A percentile compares a stretch with the other conserved stretches of the same genome.
Evolutionary conservation across 164 flowering plant species (phyloP).

Genomic region (Nelumbo lutea): DNA sequence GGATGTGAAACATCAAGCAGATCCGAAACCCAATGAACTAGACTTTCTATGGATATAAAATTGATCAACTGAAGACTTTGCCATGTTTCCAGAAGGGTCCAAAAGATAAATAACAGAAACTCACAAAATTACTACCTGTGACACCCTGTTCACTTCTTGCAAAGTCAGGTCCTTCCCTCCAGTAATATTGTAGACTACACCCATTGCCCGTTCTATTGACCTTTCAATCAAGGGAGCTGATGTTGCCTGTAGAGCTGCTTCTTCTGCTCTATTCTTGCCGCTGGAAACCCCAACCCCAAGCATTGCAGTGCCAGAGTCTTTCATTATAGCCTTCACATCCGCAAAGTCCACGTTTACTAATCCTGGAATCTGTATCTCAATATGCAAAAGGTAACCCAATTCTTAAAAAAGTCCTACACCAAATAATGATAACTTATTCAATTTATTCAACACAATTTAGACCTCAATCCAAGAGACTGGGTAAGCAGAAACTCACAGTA

Average conservation of each 20-base stretch:
- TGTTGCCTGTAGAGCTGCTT: constrained; percentile 18
- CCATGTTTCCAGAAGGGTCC: too few species aligned
- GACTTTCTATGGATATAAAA: too few species aligned
- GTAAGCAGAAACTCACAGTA: constrained; percentile 9
- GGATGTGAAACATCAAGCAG: too few species aligned
- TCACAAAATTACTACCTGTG: constrained; percentile 11
- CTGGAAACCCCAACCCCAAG: constrained; percentile 45
- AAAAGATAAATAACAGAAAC: background rate
- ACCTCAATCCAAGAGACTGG: background rate
- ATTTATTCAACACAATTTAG: too few species aligned
- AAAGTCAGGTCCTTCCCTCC: constrained; percentile 23
- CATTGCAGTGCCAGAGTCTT: constrained; percentile 42
- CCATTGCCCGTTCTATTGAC: constrained; percentile 17
- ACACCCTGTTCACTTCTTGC: constrained; percentile 21
- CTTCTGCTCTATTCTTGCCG: constrained; percentile 22
- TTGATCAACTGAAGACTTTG: too few species aligned
- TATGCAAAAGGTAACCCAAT: background rate
- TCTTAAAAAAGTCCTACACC: background rate
- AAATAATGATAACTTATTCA: background rate
- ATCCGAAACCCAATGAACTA: too few species aligned
- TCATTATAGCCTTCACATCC: constrained; percentile 50
- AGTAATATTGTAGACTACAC: constrained; percentile 22
- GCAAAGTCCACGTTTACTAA: constrained; percentile 49
- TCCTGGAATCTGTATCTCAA: constrained; percentile 37
- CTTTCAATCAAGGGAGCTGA: constrained; percentile 20